These are phyloP conservation scores for Corynascus novoguineensis DNA, from an alignment of 495 filamentous ascomycete species.

Conservation along the genomic window DNA sequence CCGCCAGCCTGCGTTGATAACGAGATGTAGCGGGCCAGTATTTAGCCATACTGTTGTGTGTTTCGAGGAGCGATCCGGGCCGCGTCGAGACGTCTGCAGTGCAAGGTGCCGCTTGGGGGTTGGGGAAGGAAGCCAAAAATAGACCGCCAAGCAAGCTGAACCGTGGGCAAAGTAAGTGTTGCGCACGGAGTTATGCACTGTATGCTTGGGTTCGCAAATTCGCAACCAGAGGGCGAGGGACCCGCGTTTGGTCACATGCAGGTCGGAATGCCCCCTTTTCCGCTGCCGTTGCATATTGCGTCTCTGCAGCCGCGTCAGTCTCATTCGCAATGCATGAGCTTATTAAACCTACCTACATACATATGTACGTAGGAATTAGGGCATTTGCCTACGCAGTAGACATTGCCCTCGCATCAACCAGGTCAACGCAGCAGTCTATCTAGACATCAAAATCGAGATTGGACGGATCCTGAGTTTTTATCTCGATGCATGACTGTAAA, in stretches of 20 bases:
- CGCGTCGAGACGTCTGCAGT: neutral
- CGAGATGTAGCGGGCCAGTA: neutral
- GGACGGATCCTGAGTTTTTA: too few species aligned
- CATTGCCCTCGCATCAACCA: too few species aligned
- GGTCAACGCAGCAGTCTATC: too few species aligned
- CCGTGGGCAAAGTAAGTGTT: neutral
- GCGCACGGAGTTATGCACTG: neutral
- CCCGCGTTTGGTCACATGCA: neutral
- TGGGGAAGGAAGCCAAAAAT: slow-evolving; percentile 8
- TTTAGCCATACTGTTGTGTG: neutral
- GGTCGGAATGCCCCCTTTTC: too few species aligned
- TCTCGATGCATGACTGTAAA: too few species aligned
- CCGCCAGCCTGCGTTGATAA: neutral
- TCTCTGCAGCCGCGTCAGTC: too few species aligned
- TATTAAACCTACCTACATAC: too few species aligned
- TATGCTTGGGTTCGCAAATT: neutral
- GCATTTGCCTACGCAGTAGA: too few species aligned
- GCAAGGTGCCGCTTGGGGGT: neutral
- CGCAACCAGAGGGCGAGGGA: neutral
- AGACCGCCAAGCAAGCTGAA: slow-evolving; percentile 11
- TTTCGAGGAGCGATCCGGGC: neutral
- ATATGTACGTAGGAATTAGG: too few species aligned
- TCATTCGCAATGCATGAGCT: too few species aligned
- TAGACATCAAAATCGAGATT: too few species aligned
- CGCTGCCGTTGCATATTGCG: too few species aligned